Evolutionary conservation across 2,329 filamentous ascomycete species (phyloP), one percentile per base, ranked within the genome.

Genomic region (Paracoccidioides lutzii): DNA sequence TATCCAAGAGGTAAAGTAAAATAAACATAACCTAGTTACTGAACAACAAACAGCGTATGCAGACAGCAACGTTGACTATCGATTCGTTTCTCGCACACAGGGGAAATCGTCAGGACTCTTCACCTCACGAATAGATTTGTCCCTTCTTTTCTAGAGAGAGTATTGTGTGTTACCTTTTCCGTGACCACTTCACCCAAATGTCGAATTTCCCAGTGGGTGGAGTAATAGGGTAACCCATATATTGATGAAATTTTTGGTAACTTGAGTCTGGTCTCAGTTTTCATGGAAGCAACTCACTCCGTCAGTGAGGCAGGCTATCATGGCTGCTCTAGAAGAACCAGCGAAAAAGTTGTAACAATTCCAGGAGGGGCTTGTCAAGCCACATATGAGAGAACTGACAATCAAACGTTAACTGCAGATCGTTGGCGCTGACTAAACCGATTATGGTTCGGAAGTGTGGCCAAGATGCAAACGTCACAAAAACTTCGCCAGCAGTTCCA

Each of bases 131-230:
- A 2, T 35, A 28, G 8, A 33, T 42, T n/a, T 8, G 9, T 32
- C 43, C 10, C 28, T 3, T 30, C 1, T n/a, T n/a, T n/a, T n/a
- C n/a, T n/a, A n/a, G n/a, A n/a, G n/a, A n/a, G n/a, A n/a, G n/a
- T n/a, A n/a, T n/a, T n/a, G n/a, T n/a, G n/a, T n/a, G n/a, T n/a
- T n/a, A n/a, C n/a, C n/a, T n/a, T n/a, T n/a, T n/a, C n/a, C n/a
- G 78, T 81, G 1, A 71, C 87, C 42, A 81, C 81, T 57, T 68
- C 86, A 55, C 81, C 81, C 0, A 73, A 73, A 74, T 49, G 73
- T 75, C 9, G 64, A 67, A 5, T 66, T 77, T 49, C 81, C 81
- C 2, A 65, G 76, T 41, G 87, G 84, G 83, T 86, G 82, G 83
- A 68, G 68, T 3, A 71, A 72, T 56, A 60, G 59, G 10, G 65